Evolutionary conservation across 176 grass and related monocot species (phyloP), one percentile per base, ranked within the genome.

Genomic region (Lolium perenne): DNA sequence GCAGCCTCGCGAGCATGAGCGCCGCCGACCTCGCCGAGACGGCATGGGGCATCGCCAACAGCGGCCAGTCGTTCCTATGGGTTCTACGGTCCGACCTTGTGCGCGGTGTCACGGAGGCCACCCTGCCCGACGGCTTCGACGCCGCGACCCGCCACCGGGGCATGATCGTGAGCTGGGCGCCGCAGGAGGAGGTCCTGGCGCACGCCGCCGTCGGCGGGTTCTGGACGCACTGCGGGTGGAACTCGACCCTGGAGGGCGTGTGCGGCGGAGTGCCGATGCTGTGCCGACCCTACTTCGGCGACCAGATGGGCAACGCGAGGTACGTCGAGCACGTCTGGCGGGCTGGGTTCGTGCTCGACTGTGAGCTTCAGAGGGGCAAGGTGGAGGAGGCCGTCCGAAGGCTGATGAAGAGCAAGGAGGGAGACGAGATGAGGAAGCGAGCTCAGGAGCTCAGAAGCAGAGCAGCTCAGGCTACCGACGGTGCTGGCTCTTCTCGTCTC

Each of bases 201-300:
- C 94, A 97, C 46, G 64, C 60, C 1, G 80, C 88, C 0, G 77
- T 83, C 0, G 92, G 90, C 13, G 65, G 83, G 1, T 97, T 94
- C 71, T 80, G 92, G 65, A 97, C 88, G 22, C 94, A 97, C 83
- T 90, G 90, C 26, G 94, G 92, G 60, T 97, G 94, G 94, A 97
- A 97, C 84, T 94, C 90, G n/a, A 90, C 81, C 9, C 21, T 97
- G 73, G 94, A 97, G 63, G 7, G 65, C 65, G 32, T 77, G 7
- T 38, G 51, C 74, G 74, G 4, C 1, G 74, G 51, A 25, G 51
- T 77, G 74, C 51, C 74, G 16, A 78, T 58, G 75, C 17, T 78
- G 9, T 78, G 75, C 16, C 75, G 29, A 1, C 75, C 75, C 0
- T 58, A 20, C 75, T 77, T 77, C 75, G 75, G 75, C 29, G 75